Evolutionary conservation across 495 filamentous ascomycete species (phyloP).

Genomic region (Tuber calosporum): DNA sequence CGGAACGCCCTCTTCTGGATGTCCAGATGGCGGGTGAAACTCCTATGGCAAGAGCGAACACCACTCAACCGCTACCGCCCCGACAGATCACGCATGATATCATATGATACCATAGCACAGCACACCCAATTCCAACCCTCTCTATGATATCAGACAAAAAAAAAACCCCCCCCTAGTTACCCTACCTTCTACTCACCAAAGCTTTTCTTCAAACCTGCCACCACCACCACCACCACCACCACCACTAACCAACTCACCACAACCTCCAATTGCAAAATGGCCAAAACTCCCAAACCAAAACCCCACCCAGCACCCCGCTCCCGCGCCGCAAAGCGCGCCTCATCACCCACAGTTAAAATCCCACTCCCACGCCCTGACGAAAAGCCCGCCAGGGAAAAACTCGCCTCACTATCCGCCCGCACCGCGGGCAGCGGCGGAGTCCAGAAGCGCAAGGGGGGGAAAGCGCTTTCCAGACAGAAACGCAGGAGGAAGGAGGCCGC

Average conservation of each 20-base stretch:
- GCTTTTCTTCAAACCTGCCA: slow-evolving; percentile 50
- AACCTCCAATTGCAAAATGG: slow-evolving; percentile 12
- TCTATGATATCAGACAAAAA: neutral
- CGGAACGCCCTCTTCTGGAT: neutral
- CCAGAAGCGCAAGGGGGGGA: slow-evolving; percentile 56
- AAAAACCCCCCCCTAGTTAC: neutral
- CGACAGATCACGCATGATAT: no score
- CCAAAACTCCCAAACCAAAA: slow-evolving; percentile 29
- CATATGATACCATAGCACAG: neutral
- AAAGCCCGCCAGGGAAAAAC: slow-evolving; percentile 35
- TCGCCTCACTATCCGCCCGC: slow-evolving; percentile 66
- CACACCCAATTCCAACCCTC: neutral
- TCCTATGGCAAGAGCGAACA: neutral
- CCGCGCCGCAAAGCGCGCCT: slow-evolving; percentile 33
- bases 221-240: slow-evolving; percentile 57
- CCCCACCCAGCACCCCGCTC: slow-evolving; percentile 26
- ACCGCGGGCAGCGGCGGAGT: slow-evolving; percentile 52
- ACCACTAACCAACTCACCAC: slow-evolving; percentile 2
- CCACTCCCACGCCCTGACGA: slow-evolving; percentile 27
- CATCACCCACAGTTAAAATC: slow-evolving; percentile 20
- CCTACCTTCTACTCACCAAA: neutral
- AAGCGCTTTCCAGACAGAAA: slow-evolving; percentile 63
- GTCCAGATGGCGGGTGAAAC: neutral
- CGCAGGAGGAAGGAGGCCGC: slow-evolving; percentile 58
- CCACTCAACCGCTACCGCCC: neutral